phyloP scores from a whole-genome alignment of 345 rosid species.

The Brassica juncea region DNA sequence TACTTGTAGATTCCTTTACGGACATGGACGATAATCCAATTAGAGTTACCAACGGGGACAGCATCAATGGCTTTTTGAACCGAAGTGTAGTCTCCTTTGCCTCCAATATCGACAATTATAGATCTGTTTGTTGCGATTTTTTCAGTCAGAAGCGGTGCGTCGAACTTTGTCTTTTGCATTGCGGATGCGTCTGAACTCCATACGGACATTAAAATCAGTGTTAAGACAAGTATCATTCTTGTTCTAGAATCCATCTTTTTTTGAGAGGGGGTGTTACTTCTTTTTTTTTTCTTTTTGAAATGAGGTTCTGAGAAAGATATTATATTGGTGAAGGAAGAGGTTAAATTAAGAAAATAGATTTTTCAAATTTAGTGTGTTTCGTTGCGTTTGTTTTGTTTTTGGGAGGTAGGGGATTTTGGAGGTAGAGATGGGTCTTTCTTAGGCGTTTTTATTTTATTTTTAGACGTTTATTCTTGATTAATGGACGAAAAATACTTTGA shows the following conservation, averaged over 20 bases:
- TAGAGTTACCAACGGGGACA: constrained; percentile 61
- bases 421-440: constrained; percentile 12
- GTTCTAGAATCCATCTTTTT: constrained; percentile 20
- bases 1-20: constrained; percentile 87
- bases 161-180: constrained; percentile 37
- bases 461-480: constrained; percentile 19
- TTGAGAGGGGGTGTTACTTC: constrained; percentile 6
- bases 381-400: constrained; percentile 38
- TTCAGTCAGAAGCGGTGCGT: constrained; percentile 68
- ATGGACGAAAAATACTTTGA: constrained; percentile 21
- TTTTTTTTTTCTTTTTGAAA: constrained; percentile 14
- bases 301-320: constrained; percentile 9
- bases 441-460: constrained; percentile 12
- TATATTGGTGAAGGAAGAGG: constrained; percentile 38
- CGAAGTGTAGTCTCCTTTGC: constrained; percentile 69
- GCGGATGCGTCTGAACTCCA: constrained; percentile 42
- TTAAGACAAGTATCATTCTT: constrained; percentile 33
- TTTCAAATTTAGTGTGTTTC: constrained; percentile 29
- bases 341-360: constrained; percentile 33
- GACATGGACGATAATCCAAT: constrained; percentile 80
- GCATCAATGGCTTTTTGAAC: constrained; percentile 78
- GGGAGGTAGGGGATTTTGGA: constrained; percentile 34
- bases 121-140: constrained; percentile 66
- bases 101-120: constrained; percentile 75
- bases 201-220: constrained; percentile 15